Evolutionary conservation across 192 early-diverging fungal species (phyloP).

Genomic region (Powellomyces hirtus): DNA sequence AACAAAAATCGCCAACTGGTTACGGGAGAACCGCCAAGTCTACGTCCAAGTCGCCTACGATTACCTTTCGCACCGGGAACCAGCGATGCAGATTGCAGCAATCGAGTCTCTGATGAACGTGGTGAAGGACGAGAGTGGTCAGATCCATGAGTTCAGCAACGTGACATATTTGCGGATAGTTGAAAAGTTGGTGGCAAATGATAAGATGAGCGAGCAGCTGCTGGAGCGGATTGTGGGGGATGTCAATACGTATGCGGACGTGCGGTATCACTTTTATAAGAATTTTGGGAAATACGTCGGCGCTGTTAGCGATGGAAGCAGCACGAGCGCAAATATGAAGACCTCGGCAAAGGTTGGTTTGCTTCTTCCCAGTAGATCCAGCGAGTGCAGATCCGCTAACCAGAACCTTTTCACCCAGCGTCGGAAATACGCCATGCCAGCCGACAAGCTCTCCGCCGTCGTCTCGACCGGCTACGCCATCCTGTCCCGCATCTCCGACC

Average conservation of each 20-base stretch:
- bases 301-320: slow-evolving; percentile 4
- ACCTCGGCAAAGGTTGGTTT: background rate
- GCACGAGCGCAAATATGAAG: slow-evolving; percentile 2
- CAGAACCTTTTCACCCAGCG: slow-evolving; percentile 3
- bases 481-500: slow-evolving; percentile 15
- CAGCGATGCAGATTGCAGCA: slow-evolving; percentile 72
- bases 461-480: slow-evolving; percentile 7
- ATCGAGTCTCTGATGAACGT: slow-evolving; percentile 71
- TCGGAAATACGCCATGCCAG: background rate
- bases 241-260: slow-evolving; percentile 81
- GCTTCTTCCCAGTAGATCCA: too few species aligned
- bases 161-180: slow-evolving; percentile 57
- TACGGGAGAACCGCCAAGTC: slow-evolving; percentile 72
- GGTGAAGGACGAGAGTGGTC: slow-evolving; percentile 62
- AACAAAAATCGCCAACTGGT: slow-evolving; percentile 66
- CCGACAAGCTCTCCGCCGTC: slow-evolving; percentile 11
- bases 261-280: slow-evolving; percentile 81
- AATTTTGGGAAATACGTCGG: slow-evolving; percentile 38
- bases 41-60: slow-evolving; percentile 57
- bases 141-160: slow-evolving; percentile 66
- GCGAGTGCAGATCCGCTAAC: too few species aligned
- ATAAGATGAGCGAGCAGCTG: slow-evolving; percentile 37
- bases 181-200: slow-evolving; percentile 53
- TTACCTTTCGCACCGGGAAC: slow-evolving; percentile 58
- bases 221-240: slow-evolving; percentile 63